Conservation (phyloP, 140 eudicot genomes). For the Stevia rebaudiana region DNA sequence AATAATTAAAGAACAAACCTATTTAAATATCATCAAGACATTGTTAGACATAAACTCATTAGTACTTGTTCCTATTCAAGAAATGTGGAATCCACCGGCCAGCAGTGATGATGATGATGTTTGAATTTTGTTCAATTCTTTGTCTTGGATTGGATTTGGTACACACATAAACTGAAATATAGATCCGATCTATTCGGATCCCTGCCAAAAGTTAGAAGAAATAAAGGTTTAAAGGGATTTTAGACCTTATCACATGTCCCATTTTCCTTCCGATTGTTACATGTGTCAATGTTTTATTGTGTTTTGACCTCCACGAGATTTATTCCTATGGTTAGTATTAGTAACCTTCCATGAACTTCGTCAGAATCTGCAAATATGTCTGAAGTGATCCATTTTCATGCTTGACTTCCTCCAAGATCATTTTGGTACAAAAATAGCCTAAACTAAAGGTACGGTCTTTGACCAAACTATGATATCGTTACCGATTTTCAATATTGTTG, state of each 20-base stretch:
- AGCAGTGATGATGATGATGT: conserved; percentile 6
- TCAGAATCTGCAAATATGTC: too few species aligned
- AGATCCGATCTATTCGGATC: conserved; percentile 30
- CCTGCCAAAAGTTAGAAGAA: conserved; percentile 17
- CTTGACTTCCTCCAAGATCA: too few species aligned
- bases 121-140: conserved; percentile 12
- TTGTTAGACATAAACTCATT: not conserved
- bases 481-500: too few species aligned
- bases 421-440: too few species aligned
- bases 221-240: conserved; percentile 27
- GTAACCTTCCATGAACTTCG: too few species aligned
- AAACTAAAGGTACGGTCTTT: too few species aligned
- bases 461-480: too few species aligned
- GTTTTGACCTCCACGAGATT: too few species aligned
- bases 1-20: not conserved
- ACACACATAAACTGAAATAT: conserved; percentile 16
- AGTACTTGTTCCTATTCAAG: not conserved
- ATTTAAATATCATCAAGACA: not conserved
- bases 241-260: conserved; percentile 6
- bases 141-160: conserved; percentile 9
- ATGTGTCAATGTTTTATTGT: conserved; percentile 24
- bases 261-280: conserved; percentile 32
- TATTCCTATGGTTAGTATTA: too few species aligned
- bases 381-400: too few species aligned
- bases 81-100: conserved; percentile 3